A percentile compares a stretch with the other conserved stretches of the same genome.
These are phyloP conservation scores for Neoboletus subvelutipes DNA, from an alignment of 768 basidiomycete species.

Conservation along the genomic window DNA sequence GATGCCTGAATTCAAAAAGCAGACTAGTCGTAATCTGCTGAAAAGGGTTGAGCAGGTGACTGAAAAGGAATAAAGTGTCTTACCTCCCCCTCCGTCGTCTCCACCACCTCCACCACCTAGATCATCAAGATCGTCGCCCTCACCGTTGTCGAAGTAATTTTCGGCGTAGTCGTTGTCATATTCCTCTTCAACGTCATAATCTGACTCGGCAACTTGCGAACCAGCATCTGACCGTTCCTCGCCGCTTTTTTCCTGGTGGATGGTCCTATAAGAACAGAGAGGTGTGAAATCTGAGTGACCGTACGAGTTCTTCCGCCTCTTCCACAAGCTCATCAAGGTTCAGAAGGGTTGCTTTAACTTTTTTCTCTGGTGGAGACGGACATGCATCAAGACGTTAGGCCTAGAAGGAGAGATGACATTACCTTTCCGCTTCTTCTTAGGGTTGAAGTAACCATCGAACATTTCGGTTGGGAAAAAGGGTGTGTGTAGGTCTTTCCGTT, in stretches of 20 bases:
- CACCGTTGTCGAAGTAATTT: conserved; percentile 90
- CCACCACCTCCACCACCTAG: conserved; percentile 67
- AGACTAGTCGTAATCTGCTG: conserved; percentile 30
- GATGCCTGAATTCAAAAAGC: background rate
- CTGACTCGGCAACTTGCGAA: conserved; percentile 63
- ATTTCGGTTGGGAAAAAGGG: conserved; percentile 78
- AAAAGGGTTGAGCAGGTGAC: background rate
- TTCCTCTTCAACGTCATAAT: conserved; percentile 88
- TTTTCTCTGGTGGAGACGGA: conserved; percentile 29
- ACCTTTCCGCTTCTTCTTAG: conserved; percentile 61
- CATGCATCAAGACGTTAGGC: background rate
- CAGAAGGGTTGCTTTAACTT: conserved; percentile 40
- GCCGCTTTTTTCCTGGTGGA: conserved; percentile 61
- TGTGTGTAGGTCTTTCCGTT: conserved; percentile 65
- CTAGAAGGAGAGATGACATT: background rate
- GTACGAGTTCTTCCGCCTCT: conserved; percentile 58
- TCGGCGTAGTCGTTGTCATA: conserved; percentile 91
- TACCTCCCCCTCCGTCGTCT: conserved; percentile 64
- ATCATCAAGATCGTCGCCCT: conserved; percentile 78
- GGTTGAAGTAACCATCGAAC: conserved; percentile 79
- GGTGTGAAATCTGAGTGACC: background rate
- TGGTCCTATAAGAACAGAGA: background rate
- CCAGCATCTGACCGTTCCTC: conserved; percentile 68
- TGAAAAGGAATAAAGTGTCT: background rate
- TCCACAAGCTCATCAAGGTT: conserved; percentile 71